Evolutionary conservation across 108 stramenopile genomes (phyloP), one percentile per base, ranked within the genome.

Genomic region (Nannochloropsis gaditana): DNA sequence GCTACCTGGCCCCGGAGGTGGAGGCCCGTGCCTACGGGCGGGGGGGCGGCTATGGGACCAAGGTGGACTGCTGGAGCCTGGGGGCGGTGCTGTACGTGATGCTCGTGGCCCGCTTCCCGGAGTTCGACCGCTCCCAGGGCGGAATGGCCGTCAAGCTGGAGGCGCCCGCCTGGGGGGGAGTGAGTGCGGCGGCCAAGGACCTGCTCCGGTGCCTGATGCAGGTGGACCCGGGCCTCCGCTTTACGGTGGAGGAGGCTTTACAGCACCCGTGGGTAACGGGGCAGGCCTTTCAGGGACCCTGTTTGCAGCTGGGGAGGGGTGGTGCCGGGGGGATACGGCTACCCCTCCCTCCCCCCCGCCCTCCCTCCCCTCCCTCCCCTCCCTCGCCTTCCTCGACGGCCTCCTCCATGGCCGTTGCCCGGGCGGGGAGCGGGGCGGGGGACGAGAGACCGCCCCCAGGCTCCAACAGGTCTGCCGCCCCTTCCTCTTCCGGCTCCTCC

Each of bases 61-160:
- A 80, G 47, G 91, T 87, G 21, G 91, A 92, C 85, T 84, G 87
- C 50, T 92, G 91, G 91, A 85, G 84, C 43, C 43, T 88, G 2
- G 91, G 91, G 21, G 91, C 91, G 19, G 90, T 91, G 9, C 21
- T 91, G 8, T 90, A 91, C 82, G 90, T 90, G 41, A 90, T 90
- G 59, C 87, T 92, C 11, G 91, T 90, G 80, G 91, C 90, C 21
- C 82, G 91, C n/a, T 91, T 91, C 43, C 90, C 91, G 45, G 91
- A 91, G 86, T 90, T 91, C 42, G 85, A 79, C 31, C 50, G 47
- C 11, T 50, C 80, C 79, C 45, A 81, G 21, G 84, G 10, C 10
- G 41, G 86, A 42, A 79, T 79, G 43, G 9, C 15, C 43, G 89
- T 89, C 11, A 59, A 84, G 21, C 50, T 89, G 86, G 79, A 44